Evolutionary conservation across 1,139 yeast genomes (phyloP).

Genomic region (Pichia sp.): DNA sequence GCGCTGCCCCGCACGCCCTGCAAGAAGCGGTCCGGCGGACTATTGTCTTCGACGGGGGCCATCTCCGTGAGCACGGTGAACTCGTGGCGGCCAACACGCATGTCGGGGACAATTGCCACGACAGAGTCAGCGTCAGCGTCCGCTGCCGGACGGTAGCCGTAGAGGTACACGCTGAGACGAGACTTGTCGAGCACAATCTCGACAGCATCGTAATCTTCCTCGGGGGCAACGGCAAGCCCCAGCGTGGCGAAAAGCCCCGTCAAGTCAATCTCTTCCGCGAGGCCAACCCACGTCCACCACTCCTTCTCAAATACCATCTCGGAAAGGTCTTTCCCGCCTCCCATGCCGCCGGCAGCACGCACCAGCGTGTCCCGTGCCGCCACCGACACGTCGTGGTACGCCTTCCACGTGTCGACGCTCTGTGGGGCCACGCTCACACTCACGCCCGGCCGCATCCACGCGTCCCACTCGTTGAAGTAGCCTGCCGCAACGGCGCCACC

Average conservation of each 20-base stretch:
- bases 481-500: background rate
- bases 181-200: background rate
- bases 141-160: background rate
- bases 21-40: background rate
- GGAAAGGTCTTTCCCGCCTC: background rate
- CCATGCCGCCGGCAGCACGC: background rate
- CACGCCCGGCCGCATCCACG: conserved; percentile 11
- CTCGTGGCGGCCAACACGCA: background rate
- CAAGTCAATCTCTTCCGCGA: too few relatives aligned
- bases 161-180: background rate
- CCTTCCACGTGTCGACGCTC: conserved; percentile 18
- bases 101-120: background rate
- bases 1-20: background rate
- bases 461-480: conserved; percentile 11
- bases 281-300: conserved; percentile 27
- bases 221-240: background rate
- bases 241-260: background rate
- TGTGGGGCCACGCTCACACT: conserved; percentile 29
- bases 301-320: conserved; percentile 24
- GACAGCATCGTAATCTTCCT: background rate
- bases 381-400: conserved; percentile 18
- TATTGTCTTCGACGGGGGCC: conserved; percentile 6
- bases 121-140: background rate
- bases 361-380: conserved; percentile 14
- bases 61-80: background rate